Evolutionary conservation across 2,329 filamentous ascomycete genomes (phyloP).

Genomic region (Diaporthe aspalathi): DNA sequence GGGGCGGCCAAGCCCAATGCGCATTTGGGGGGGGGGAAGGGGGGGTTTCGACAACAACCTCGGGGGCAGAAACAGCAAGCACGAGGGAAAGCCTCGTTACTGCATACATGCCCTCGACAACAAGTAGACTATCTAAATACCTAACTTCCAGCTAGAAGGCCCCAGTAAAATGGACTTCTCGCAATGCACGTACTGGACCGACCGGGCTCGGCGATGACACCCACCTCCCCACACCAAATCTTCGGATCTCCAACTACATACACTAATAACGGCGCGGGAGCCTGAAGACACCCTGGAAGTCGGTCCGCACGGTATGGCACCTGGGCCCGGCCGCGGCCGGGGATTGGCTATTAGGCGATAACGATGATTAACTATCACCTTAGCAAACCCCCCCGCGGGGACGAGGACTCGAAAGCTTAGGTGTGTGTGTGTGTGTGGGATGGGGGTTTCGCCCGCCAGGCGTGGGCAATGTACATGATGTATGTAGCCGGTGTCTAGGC

Average conservation of each 20-base stretch:
- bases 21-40: neutral
- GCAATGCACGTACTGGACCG: slow-evolving; percentile 12
- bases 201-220: slow-evolving; percentile 29
- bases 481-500: neutral
- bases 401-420: slow-evolving; percentile 8
- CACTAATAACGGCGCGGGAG: neutral
- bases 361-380: slow-evolving; percentile 26
- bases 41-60: neutral
- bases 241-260: neutral
- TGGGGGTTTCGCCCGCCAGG: slow-evolving; percentile 9
- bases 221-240: neutral
- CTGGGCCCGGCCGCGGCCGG: neutral
- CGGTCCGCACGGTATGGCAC: neutral
- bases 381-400: neutral
- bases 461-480: slow-evolving; percentile 19
- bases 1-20: neutral
- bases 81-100: neutral
- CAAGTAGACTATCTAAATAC: neutral
- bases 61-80: neutral
- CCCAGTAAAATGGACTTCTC: neutral
- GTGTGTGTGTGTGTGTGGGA: slow-evolving; percentile 25
- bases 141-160: too few relatives aligned
- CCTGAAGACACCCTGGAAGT: neutral
- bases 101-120: neutral
- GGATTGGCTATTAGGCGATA: slow-evolving; percentile 25